These are phyloP conservation scores for Skeletonema costatum DNA, from an alignment of 108 stramenopile genomes.

Conservation along the genomic window DNA sequence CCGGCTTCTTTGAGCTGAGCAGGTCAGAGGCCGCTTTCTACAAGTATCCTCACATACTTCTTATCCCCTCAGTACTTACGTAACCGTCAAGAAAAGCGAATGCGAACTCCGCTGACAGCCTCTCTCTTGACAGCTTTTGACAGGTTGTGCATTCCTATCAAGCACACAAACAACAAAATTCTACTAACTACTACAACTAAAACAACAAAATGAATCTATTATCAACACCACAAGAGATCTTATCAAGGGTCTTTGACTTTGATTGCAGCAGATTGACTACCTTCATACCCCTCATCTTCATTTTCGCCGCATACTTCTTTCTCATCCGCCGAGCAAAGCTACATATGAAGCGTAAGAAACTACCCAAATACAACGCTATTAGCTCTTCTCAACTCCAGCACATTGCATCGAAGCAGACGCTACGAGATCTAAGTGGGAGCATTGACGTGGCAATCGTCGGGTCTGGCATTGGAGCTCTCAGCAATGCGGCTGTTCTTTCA, in stretches of 20 bases:
- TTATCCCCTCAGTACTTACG: too few species aligned
- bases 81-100: too few species aligned
- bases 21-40: too few species aligned
- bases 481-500: conserved; percentile 36
- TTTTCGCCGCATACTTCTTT: conserved; percentile 17
- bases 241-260: background rate
- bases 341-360: conserved; percentile 4
- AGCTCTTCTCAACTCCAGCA: conserved; percentile 13
- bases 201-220: background rate
- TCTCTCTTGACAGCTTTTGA: too few species aligned
- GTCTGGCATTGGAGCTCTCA: conserved; percentile 51
- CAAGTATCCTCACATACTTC: too few species aligned
- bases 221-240: background rate
- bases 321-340: conserved; percentile 13
- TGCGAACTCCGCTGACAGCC: too few species aligned
- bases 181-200: background rate
- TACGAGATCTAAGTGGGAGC: conserved; percentile 25
- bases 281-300: conserved; percentile 20
- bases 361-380: conserved; percentile 27
- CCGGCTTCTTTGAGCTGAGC: too few species aligned
- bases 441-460: conserved; percentile 55
- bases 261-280: background rate
- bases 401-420: conserved; percentile 5
- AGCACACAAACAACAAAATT: too few species aligned
- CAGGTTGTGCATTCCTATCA: too few species aligned